Conservation (phyloP, 163 green algal species). For the Scenedesmus sp. region DNA sequence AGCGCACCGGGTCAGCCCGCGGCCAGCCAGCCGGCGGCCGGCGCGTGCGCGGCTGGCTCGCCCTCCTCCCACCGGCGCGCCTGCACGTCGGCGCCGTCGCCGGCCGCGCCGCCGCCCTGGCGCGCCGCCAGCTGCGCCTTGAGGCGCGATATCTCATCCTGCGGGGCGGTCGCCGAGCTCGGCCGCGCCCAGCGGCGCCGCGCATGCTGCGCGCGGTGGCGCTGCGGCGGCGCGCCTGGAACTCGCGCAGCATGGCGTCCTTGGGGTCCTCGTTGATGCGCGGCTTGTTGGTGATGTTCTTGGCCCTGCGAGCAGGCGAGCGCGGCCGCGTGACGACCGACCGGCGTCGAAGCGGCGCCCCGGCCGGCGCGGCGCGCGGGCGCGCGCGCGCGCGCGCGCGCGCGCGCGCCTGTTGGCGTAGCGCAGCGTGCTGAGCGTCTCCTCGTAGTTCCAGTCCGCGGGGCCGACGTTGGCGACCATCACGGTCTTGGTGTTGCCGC, state of each 20-base stretch:
- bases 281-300: constrained; percentile 90
- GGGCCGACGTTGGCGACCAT: constrained; percentile 91
- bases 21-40: background rate
- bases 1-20: background rate
- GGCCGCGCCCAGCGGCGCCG: background rate
- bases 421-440: constrained; percentile 81
- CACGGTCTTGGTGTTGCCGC: constrained; percentile 89
- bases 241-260: constrained; percentile 86
- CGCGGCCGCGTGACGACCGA: background rate
- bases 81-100: background rate
- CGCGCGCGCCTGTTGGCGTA: constrained; percentile 25
- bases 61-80: too few relatives aligned
- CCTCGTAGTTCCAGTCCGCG: constrained; percentile 86
- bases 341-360: too few relatives aligned
- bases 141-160: constrained; percentile 76
- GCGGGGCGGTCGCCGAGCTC: background rate
- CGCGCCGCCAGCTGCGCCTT: constrained; percentile 67
- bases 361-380: constrained; percentile 56
- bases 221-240: constrained; percentile 60
- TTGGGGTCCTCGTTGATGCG: constrained; percentile 85
- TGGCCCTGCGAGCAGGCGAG: constrained; percentile 84
- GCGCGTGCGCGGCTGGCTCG: background rate
- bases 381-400: too few relatives aligned
- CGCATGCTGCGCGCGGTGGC: background rate
- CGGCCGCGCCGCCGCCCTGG: constrained; percentile 2